phyloP scores from a whole-genome alignment of 805 yeast genomes.

The Ogataea ganodermae region DNA sequence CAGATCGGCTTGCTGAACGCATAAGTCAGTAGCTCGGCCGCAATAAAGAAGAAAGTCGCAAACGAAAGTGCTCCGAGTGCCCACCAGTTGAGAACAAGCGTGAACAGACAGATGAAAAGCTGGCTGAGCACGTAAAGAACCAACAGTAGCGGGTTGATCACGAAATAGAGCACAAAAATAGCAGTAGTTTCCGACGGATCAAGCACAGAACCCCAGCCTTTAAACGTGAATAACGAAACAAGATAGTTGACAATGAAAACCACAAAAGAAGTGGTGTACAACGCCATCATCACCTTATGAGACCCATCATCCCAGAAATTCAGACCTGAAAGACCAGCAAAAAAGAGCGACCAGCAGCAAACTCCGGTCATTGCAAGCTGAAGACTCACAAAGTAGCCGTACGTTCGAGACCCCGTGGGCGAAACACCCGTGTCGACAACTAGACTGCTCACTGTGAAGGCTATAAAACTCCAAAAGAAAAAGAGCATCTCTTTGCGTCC shows the following conservation, averaged over 20 bases:
- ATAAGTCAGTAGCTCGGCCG: conserved; percentile 78
- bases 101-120: conserved; percentile 61
- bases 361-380: conserved; percentile 78
- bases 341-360: conserved; percentile 65
- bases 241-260: conserved; percentile 70
- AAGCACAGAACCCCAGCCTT: conserved; percentile 56
- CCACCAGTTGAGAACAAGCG: conserved; percentile 76
- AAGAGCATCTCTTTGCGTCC: conserved; percentile 85
- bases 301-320: conserved; percentile 97
- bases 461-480: conserved; percentile 62
- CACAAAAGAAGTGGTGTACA: conserved; percentile 51
- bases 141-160: conserved; percentile 69
- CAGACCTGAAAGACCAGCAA: conserved; percentile 79
- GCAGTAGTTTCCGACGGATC: conserved; percentile 59
- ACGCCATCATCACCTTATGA: conserved; percentile 53
- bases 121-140: conserved; percentile 67
- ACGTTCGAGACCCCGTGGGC: conserved; percentile 78
- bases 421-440: conserved; percentile 91
- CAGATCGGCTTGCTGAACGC: conserved; percentile 71
- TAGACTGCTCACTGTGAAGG: conserved; percentile 62
- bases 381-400: conserved; percentile 78
- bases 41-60: conserved; percentile 70
- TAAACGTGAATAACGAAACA: conserved; percentile 71
- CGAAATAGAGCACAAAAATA: conserved; percentile 67
- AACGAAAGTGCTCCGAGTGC: conserved; percentile 81